Conservation (phyloP, 768 basidiomycete species). For the Hygrophorus russula region DNA sequence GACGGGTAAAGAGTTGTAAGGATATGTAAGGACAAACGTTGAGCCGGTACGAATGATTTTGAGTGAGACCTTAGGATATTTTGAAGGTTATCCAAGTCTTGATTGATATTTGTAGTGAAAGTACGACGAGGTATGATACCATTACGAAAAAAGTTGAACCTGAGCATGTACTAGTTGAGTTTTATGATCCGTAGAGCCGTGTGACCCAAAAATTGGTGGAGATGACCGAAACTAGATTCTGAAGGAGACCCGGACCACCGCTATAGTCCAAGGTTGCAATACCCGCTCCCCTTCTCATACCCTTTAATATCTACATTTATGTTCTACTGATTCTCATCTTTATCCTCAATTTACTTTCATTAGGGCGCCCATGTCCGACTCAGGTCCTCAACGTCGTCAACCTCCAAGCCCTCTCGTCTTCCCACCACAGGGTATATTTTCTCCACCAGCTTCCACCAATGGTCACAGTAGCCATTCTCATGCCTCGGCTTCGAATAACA, state of each 20-base stretch:
- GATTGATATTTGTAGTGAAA: no score
- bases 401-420: slow-evolving; percentile 78
- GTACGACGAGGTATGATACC: no score
- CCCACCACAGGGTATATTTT: slow-evolving; percentile 52
- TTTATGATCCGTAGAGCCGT: no score
- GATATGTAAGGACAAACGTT: no score
- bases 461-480: slow-evolving; percentile 21
- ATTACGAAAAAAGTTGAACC: no score
- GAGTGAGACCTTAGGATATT: no score
- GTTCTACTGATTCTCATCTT: slow-evolving; percentile 1
- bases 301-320: background rate
- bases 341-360: background rate
- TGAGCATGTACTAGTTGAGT: no score
- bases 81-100: no score
- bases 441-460: slow-evolving; percentile 34
- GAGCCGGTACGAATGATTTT: no score
- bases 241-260: background rate
- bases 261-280: background rate
- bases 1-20: no score
- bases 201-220: no score
- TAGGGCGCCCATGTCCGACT: slow-evolving; percentile 35
- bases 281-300: background rate
- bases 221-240: no score
- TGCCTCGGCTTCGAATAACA: slow-evolving; percentile 48
- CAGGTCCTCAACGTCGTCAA: slow-evolving; percentile 38